Percentiles rank a stretch among this genome's conserved stretches.
These are phyloP conservation scores for Fusarium graminum DNA, from an alignment of 2,329 filamentous ascomycete genomes.

Conservation along the genomic window DNA sequence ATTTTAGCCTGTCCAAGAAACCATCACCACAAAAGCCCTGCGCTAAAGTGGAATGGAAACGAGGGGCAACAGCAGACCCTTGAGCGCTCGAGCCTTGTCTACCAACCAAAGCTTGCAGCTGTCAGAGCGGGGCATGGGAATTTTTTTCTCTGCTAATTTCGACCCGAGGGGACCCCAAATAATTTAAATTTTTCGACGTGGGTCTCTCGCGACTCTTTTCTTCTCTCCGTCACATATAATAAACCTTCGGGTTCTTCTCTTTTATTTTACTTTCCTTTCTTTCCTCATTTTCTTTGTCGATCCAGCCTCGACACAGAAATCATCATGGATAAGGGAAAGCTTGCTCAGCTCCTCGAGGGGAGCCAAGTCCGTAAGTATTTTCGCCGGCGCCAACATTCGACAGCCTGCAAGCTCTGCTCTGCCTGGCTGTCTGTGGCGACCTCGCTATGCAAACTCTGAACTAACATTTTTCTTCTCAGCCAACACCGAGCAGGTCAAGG, in stretches of 20 bases:
- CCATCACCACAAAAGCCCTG: slow-evolving; percentile 42
- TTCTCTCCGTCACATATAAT: slow-evolving; percentile 31
- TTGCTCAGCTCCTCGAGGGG: slow-evolving; percentile 87
- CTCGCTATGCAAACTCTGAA: slow-evolving; percentile 4
- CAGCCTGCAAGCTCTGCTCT: slow-evolving; percentile 11
- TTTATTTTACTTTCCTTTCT: slow-evolving; percentile 23
- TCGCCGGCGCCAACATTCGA: slow-evolving; percentile 8
- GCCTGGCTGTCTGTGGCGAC: slow-evolving; percentile 19
- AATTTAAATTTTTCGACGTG: slow-evolving; percentile 44
- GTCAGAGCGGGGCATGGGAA: slow-evolving; percentile 42
- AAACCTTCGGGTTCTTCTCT: slow-evolving; percentile 40
- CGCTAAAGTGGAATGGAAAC: slow-evolving; percentile 40
- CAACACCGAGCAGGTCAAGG: slow-evolving; percentile 89
- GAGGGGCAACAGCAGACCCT: slow-evolving; percentile 41
- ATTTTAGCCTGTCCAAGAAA: slow-evolving; percentile 27
- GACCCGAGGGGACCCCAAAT: slow-evolving; percentile 34
- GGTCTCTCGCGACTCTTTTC: slow-evolving; percentile 37
- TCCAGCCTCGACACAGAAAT: slow-evolving; percentile 42
- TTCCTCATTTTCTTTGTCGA: slow-evolving; percentile 44
- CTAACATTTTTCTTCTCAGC: slow-evolving; percentile 64
- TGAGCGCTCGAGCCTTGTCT: slow-evolving; percentile 3
- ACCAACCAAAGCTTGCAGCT: slow-evolving; percentile 24
- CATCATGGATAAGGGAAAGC: slow-evolving; percentile 72
- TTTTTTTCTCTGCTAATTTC: slow-evolving; percentile 41
- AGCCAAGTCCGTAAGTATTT: slow-evolving; percentile 82